phyloP scores from a whole-genome alignment of 352 stramenopile species.

The Stramenopiles sp. region DNA sequence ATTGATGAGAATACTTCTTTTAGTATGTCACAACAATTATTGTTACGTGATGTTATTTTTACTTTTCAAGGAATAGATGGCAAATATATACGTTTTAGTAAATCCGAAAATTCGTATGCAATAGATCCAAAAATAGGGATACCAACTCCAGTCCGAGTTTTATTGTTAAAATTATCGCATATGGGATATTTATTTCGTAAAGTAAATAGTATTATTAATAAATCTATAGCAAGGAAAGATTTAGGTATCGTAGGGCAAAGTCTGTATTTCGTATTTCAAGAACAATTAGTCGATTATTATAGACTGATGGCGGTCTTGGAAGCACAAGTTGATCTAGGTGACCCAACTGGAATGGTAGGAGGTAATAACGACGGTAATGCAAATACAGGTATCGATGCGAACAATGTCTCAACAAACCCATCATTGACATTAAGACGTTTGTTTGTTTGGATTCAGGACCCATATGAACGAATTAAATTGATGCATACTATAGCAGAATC shows the following conservation, averaged over 20 bases:
- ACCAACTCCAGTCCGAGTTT: not conserved
- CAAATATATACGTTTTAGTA: constrained; percentile 47
- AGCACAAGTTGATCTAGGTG: constrained; percentile 36
- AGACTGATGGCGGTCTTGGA: constrained; percentile 70
- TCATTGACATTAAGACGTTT: constrained; percentile 59
- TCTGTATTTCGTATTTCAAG: constrained; percentile 36
- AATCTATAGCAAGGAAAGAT: not conserved
- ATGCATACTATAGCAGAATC: constrained; percentile 52
- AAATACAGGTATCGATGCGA: not conserved
- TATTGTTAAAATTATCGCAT: not conserved
- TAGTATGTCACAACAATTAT: constrained; percentile 35
- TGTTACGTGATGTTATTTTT: constrained; percentile 70
- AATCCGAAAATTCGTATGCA: not conserved
- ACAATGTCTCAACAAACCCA: not conserved
- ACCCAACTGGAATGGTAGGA: not conserved
- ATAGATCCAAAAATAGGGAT: constrained; percentile 2
- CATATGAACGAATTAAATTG: constrained; percentile 54
- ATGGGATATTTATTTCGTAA: constrained; percentile 2
- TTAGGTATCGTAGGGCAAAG: not conserved
- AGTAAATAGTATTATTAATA: not conserved
- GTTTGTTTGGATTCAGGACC: constrained; percentile 63
- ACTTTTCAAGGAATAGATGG: constrained; percentile 75
- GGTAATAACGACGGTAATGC: not conserved
- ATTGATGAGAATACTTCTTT: not conserved
- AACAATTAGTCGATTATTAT: constrained; percentile 71